Conservation (phyloP, 225 moss, liverwort and hornwort genomes). For the Bryoerythrophyllum caledonicum region DNA sequence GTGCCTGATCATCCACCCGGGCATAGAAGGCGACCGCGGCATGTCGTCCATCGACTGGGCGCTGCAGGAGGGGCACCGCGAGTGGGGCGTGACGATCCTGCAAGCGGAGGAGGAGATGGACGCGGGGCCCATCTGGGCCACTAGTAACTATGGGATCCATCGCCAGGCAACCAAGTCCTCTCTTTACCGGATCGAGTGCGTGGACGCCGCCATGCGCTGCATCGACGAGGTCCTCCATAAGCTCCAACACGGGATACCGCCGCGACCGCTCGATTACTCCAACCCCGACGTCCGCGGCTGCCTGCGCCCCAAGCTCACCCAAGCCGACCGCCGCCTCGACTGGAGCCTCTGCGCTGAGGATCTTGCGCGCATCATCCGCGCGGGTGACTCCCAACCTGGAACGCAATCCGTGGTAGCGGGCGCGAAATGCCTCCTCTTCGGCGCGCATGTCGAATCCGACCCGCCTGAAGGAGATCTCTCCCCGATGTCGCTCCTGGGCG, state of each 20-base stretch:
- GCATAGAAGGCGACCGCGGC: slow-evolving; percentile 66
- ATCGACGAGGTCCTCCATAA: slow-evolving; percentile 45
- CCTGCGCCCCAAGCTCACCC: slow-evolving; percentile 36
- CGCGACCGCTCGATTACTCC: slow-evolving; percentile 47
- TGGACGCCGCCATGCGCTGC: slow-evolving; percentile 59
- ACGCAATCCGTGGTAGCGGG: slow-evolving; percentile 25
- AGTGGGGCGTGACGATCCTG: slow-evolving; percentile 63
- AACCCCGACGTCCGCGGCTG: slow-evolving; percentile 33
- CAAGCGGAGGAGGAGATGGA: slow-evolving; percentile 66
- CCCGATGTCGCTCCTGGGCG: slow-evolving; percentile 31
- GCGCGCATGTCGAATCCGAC: slow-evolving; percentile 49
- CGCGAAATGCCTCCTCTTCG: slow-evolving; percentile 45
- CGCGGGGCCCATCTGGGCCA: slow-evolving; percentile 58
- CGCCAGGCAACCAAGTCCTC: slow-evolving; percentile 44
- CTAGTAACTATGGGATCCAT: slow-evolving; percentile 30
- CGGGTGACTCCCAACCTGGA: slow-evolving; percentile 55
- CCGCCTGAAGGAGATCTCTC: not conserved
- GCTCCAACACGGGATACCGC: slow-evolving; percentile 5
- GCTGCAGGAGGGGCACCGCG: slow-evolving; percentile 23
- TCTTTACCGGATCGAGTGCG: slow-evolving; percentile 49
- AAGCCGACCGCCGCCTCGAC: slow-evolving; percentile 40
- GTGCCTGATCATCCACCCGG: slow-evolving; percentile 60
- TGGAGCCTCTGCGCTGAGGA: slow-evolving; percentile 45
- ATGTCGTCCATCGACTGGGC: slow-evolving; percentile 73
- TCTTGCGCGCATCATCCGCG: slow-evolving; percentile 42